Conservation (phyloP, 768 basidiomycete genomes). For the Boletus insuetus region DNA sequence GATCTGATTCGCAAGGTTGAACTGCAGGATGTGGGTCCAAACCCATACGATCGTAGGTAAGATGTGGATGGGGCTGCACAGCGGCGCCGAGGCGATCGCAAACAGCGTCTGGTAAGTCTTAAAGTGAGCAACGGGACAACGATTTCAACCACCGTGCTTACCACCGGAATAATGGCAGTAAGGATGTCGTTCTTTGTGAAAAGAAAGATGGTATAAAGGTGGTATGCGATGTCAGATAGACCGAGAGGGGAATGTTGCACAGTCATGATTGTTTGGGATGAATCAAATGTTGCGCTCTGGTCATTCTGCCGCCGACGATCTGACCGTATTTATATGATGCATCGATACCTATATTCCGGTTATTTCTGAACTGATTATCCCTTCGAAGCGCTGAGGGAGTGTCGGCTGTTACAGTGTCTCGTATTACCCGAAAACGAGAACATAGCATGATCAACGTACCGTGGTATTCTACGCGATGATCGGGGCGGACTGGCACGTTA, state of each 20-base stretch:
- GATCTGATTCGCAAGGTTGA: constrained; percentile 44
- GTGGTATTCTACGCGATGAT: too few relatives aligned
- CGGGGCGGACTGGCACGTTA: too few relatives aligned
- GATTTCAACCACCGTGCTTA: constrained; percentile 18
- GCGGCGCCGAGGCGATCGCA: constrained; percentile 33
- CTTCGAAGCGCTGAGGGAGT: not conserved
- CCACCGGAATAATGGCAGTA: constrained; percentile 45
- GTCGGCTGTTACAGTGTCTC: not conserved
- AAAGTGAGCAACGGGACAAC: not conserved
- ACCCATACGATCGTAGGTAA: constrained; percentile 40
- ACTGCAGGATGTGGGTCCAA: constrained; percentile 46
- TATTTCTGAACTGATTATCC: not conserved
- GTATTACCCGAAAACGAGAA: not conserved
- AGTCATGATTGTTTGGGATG: constrained; percentile 13
- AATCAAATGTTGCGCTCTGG: not conserved
- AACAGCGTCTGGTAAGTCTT: constrained; percentile 30
- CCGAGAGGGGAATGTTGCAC: constrained; percentile 5
- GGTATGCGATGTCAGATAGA: constrained; percentile 11
- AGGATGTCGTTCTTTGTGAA: constrained; percentile 48
- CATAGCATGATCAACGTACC: too few relatives aligned
- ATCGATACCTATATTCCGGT: not conserved
- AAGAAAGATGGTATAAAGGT: constrained; percentile 32
- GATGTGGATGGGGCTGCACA: constrained; percentile 18
- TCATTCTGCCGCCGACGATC: not conserved
- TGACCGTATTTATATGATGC: not conserved